A percentile compares a stretch with the other conserved stretches of the same genome.
Evolutionary conservation across 2,329 filamentous ascomycete genomes (phyloP).

Genomic region (Trichoderma sp.): DNA sequence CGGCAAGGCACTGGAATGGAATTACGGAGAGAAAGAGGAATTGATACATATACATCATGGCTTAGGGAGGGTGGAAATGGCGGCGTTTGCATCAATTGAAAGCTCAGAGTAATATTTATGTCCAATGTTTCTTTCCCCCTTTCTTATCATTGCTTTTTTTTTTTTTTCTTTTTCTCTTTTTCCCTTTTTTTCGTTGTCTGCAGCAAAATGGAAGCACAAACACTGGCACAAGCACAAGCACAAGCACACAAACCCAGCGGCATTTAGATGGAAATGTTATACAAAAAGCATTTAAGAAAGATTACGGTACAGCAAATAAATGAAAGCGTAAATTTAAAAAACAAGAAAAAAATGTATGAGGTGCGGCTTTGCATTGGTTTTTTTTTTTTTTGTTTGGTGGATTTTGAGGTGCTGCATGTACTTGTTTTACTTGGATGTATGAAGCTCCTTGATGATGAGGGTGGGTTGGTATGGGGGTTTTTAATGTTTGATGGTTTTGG

Average conservation of each 20-base stretch:
- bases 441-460: background rate
- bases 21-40: slow-evolving; percentile 7
- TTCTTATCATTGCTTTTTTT: slow-evolving; percentile 14
- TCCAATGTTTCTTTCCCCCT: slow-evolving; percentile 16
- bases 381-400: background rate
- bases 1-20: background rate
- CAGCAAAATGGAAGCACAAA: slow-evolving; percentile 19
- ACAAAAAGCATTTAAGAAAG: slow-evolving; percentile 35
- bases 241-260: slow-evolving; percentile 23
- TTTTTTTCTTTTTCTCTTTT: slow-evolving; percentile 11
- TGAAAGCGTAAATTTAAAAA: slow-evolving; percentile 20
- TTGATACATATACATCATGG: slow-evolving; percentile 31
- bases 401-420: background rate
- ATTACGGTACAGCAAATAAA: slow-evolving; percentile 30
- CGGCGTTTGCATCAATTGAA: slow-evolving; percentile 30
- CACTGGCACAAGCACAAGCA: slow-evolving; percentile 3
- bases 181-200: slow-evolving; percentile 12
- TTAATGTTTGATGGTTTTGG: background rate
- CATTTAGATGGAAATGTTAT: slow-evolving; percentile 33
- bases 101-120: slow-evolving; percentile 17
- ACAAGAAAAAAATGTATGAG: background rate
- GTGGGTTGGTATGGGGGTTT: background rate
- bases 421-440: background rate
- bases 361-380: background rate
- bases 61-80: slow-evolving; percentile 23